Percentiles rank a stretch among this genome's conserved stretches.
phyloP scores from a whole-genome alignment of 805 yeast genomes.

The Teunomyces gatunensis region DNA sequence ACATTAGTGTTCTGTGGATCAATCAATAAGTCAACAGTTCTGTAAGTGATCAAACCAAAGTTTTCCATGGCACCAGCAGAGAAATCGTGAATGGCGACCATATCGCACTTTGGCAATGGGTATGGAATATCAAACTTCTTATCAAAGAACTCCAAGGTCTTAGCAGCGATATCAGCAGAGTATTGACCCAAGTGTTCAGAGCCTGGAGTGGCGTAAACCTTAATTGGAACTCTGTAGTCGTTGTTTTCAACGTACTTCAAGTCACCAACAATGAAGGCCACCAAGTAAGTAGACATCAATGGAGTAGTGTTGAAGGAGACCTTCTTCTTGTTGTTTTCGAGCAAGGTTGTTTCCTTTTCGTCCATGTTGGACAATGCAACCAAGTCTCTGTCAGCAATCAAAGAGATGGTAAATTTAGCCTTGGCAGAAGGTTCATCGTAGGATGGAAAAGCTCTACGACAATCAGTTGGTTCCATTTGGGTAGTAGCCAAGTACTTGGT shows the following conservation, averaged over 20 bases:
- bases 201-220: slow-evolving; percentile 81
- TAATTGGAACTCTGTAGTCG: slow-evolving; percentile 69
- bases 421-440: slow-evolving; percentile 82
- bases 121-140: slow-evolving; percentile 70
- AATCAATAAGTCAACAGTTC: slow-evolving; percentile 70
- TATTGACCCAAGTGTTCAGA: slow-evolving; percentile 66
- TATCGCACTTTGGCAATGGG: slow-evolving; percentile 77
- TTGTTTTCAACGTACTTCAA: slow-evolving; percentile 67
- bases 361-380: slow-evolving; percentile 73
- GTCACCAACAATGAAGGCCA: slow-evolving; percentile 82
- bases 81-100: slow-evolving; percentile 81
- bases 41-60: slow-evolving; percentile 76
- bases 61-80: slow-evolving; percentile 91
- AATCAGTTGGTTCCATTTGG: slow-evolving; percentile 85
- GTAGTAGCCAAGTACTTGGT: slow-evolving; percentile 76
- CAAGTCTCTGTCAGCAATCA: slow-evolving; percentile 53
- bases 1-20: slow-evolving; percentile 70
- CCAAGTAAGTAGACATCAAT: slow-evolving; percentile 78
- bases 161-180: slow-evolving; percentile 73
- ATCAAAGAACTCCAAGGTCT: slow-evolving; percentile 72
- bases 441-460: slow-evolving; percentile 84
- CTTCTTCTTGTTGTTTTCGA: slow-evolving; percentile 47
- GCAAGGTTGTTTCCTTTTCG: slow-evolving; percentile 44
- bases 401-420: slow-evolving; percentile 64
- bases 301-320: slow-evolving; percentile 75